Evolutionary conservation across 2,329 filamentous ascomycete genomes (phyloP), one percentile per base, ranked within the genome.

Genomic region (Colletotrichum plurivorum): DNA sequence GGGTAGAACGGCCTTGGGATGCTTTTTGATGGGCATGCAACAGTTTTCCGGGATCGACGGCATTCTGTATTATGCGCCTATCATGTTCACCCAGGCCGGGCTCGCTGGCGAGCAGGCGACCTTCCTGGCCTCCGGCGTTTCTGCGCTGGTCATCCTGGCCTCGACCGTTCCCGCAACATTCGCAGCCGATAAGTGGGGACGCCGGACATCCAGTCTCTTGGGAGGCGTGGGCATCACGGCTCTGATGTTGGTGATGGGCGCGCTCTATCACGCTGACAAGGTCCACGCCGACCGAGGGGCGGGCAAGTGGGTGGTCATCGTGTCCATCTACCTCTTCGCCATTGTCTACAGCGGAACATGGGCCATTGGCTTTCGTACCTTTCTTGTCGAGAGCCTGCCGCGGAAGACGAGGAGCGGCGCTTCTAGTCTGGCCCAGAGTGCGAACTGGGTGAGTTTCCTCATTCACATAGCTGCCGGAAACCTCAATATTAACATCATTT

Each of bases 1-100:
- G 1, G 75, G 76, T 1, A 81, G 85, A 2, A 87, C 86, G 1
- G 74, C 81, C 0, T 83, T 90, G 18, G 88, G 84, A 1, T 83
- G 87, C 7, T 90, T 90, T 66, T 76, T 91, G 22, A 84, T 91
- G 80, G 84, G 80, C 0, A 85, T 89, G 79, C 85, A 89, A 67
- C 89, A 91, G 55, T 80, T 90, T 12, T 85, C 81, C 18, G 88
- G 89, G 0, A 90, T 91, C 46, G 89, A 91, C 45, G 89, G 87
- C 0, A 84, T 91, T 0, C 78, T 90, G 2, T 90, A 88, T 70
- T 91, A 92, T 64, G 87, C 89, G 0, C 89, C 90, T 0, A 79
- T 87, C 0, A 78, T 92, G 0, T 91, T 92, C 71, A 80, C 84
- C 20, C 87, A 89, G 64, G 88, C 89, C 0, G 89, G 89, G 0